These are phyloP conservation scores for Zygotorulaspora danielsina DNA, from an alignment of 805 yeast species.

Conservation along the genomic window DNA sequence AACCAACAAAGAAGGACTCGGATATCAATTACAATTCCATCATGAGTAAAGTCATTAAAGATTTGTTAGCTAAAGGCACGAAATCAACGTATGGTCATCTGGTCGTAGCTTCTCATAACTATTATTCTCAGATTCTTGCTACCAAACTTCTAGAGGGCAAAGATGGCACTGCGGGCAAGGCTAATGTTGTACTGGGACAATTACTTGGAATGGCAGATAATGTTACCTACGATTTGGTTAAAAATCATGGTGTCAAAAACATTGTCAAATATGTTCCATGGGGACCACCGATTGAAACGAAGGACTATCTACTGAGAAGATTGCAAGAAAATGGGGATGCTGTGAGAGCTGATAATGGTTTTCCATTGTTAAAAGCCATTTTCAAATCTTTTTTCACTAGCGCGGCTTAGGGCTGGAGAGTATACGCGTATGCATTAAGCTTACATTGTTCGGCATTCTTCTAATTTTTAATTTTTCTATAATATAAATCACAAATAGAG, in stretches of 20 bases:
- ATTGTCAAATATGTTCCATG: conserved; percentile 94
- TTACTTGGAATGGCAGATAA: conserved; percentile 94
- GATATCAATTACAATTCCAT: conserved; percentile 74
- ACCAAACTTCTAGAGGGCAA: conserved; percentile 48
- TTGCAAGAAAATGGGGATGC: conserved; percentile 96
- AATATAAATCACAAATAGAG: too few relatives aligned
- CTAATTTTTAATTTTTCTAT: too few relatives aligned
- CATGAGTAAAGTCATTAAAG: conserved; percentile 54
- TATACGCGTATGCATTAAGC: too few relatives aligned
- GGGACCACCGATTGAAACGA: conserved; percentile 95
- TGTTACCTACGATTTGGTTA: conserved; percentile 69
- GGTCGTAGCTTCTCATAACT: conserved; percentile 89
- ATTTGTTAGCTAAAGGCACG: conserved; percentile 44
- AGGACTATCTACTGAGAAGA: conserved; percentile 82
- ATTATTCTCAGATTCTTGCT: conserved; percentile 68
- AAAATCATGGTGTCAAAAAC: conserved; percentile 59
- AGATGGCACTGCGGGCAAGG: conserved; percentile 49
- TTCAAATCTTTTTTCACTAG: conserved; percentile 30
- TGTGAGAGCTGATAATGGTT: conserved; percentile 78
- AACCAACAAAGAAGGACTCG: conserved; percentile 72
- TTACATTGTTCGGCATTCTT: too few relatives aligned
- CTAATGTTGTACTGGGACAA: conserved; percentile 82
- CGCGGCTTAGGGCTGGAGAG: background rate
- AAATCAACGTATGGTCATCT: conserved; percentile 63
- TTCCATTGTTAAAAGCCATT: conserved; percentile 61